Evolutionary conservation across 1,139 yeast species (phyloP), one percentile per base, ranked within the genome.

Genomic region (Blastobotrys petasosporus): DNA sequence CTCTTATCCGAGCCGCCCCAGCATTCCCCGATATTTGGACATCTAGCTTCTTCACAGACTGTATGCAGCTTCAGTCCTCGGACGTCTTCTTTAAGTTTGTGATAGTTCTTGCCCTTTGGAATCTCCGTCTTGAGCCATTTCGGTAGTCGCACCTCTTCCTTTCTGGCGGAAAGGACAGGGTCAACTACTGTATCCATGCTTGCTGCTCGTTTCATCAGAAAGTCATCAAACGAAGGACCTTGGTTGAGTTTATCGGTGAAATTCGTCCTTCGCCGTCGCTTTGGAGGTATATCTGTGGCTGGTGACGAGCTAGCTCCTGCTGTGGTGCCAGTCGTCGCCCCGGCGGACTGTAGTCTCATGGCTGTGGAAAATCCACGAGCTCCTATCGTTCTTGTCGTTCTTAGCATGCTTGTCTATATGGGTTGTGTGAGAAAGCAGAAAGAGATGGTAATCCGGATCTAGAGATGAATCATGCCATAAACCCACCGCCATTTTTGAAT

Each of bases 1-100:
- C 90, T 76, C 65, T 88, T 88, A 58, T 75, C 80, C 60, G 83
- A 80, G 31, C 98, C 98, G 46, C 98, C 97, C 99, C 99, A 94
- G 68, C 99, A 94, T 65, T 94, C 99, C 44, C 97, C 97, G 51
- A 94, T 94, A 64, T 94, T 94, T 15, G 99, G 99, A 68, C 99
- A 94, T 61, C 92, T 82, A 8, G 98, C 98, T 62, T 92, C 98
- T 65, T 92, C 97, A 68, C 99, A 94, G 29, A 94, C 99, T 0
- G 98, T 90, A 35, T 96, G 85, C 46, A 94, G 71, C 54, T 87
- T 87, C 51, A 94, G 70, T 52, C 94, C 97, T 51, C 90, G 75
- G 35, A 94, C 83, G 61, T 94, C 99, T 39, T 80, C 76, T 62
- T 90, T 88, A 56, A 94, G 74, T 57, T 79, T 82, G 59, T 81